Base-by-base conservation (phyloP, 169 alveolate species). In the Plasmodium billcollinsi region DNA sequence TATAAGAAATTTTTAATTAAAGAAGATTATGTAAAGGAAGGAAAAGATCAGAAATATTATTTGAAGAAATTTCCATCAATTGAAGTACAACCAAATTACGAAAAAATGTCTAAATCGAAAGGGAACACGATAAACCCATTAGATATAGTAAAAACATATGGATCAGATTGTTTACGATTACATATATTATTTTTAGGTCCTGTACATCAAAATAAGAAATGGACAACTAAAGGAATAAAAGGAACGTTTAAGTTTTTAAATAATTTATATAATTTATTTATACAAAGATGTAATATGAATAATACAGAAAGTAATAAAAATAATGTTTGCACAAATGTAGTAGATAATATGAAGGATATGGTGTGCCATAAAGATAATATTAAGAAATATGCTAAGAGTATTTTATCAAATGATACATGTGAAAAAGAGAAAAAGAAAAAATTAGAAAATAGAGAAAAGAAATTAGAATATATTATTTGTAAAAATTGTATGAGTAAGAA, bases 151-250 rank as follows among this genome's bases (percentile, higher is more conserved):
- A 83, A 88, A 5, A 73, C 54, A 29, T 94, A 88, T 66, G 98
- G 99, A 3, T 96, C 97, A 4, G 99, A 97, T 74, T 92, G 97
- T 33, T 90, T 96, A 59, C 80, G 99, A 58, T 65, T 96, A 29
- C 94, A 96, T 67, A 92, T 97, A 45, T 24, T 96, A 91, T 96
- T 97, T 89, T 92, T 95, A 63, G 98, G 98, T 15, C 98, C 98
- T 0, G 65, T 96, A 15, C 97, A 94, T 50, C 86, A 92, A 21
- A 94, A 94, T 73, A 93, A 94, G 61, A 88, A 91, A 20, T 96
- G 97, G 98, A 63, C 88, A 26, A 78, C 62, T 12, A 52, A 83
- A 21, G 96, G 95, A 54, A 83, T 94, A 26, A 56, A 63, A n/a
- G 96, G 96, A 49, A 91, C 92, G 20, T 78, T 78, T 56, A 88